phyloP scores from a whole-genome alignment of 2,329 filamentous ascomycete genomes.

The Ophiostoma australiae region DNA sequence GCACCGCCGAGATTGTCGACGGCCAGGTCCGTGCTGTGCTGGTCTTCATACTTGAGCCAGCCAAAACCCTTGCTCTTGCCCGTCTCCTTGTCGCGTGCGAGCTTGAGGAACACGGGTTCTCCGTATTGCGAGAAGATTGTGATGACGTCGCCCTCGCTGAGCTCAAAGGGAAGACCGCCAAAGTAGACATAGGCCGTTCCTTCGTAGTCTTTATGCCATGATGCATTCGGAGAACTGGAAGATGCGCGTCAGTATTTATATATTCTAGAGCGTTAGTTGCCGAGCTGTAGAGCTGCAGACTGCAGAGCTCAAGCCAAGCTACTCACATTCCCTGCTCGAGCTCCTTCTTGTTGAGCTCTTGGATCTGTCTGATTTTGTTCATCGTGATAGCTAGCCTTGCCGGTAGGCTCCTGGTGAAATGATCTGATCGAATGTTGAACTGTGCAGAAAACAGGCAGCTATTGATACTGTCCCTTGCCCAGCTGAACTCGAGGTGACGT shows the following conservation, averaged over 20 bases:
- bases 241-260: not conserved
- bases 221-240: conserved; percentile 70
- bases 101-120: conserved; percentile 87
- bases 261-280: not conserved
- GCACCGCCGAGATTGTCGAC: conserved; percentile 93
- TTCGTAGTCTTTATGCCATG: conserved; percentile 96
- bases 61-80: conserved; percentile 93
- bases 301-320: not conserved
- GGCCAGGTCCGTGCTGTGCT: conserved; percentile 88
- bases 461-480: not conserved
- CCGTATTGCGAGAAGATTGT: conserved; percentile 97
- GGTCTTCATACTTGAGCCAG: conserved; percentile 97
- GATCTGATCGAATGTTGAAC: not conserved
- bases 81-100: conserved; percentile 90
- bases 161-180: conserved; percentile 83
- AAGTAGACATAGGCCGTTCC: conserved; percentile 95
- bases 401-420: not conserved
- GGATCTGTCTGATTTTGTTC: conserved; percentile 91
- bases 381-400: conserved; percentile 46
- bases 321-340: conserved; percentile 79
- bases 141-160: conserved; percentile 92
- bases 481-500: not conserved
- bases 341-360: conserved; percentile 89
- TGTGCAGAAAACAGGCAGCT: not conserved
- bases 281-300: not conserved